Evolutionary conservation across 129 eudicot genomes (phyloP).

Genomic region (Chrysanthemum seticuspe): DNA sequence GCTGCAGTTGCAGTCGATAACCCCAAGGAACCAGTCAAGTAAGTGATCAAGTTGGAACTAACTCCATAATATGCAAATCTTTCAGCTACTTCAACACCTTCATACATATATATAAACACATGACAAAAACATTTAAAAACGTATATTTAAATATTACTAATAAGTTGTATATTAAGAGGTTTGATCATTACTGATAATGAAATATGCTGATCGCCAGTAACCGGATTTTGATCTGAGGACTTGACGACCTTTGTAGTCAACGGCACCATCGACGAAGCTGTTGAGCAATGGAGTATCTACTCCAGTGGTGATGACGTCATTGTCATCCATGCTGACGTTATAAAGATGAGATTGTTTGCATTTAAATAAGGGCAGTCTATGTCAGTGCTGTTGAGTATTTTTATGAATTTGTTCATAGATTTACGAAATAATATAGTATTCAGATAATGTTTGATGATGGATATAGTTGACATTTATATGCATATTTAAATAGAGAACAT

Average conservation of each 20-base stretch:
- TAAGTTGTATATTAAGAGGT: neutral
- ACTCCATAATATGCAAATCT: conserved; percentile 28
- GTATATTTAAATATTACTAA: neutral
- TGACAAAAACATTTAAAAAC: neutral
- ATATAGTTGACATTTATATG: too few species aligned
- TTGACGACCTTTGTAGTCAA: conserved; percentile 50
- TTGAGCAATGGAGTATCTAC: conserved; percentile 23
- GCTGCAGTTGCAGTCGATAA: conserved; percentile 17
- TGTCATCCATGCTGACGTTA: conserved; percentile 3
- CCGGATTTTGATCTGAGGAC: conserved; percentile 53
- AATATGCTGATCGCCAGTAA: conserved; percentile 27
- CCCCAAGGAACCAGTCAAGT: conserved; percentile 13
- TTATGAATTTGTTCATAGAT: neutral
- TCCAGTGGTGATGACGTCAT: conserved; percentile 2
- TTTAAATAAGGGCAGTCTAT: neutral
- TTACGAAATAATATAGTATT: neutral
- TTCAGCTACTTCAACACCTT: conserved; percentile 30
- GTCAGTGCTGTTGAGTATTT: too few species aligned
- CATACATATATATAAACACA: neutral
- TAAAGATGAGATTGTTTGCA: neutral
- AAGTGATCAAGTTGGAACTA: conserved; percentile 9
- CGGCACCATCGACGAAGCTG: conserved; percentile 36
- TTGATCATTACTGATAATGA: conserved; percentile 13
- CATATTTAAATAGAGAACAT: too few species aligned
- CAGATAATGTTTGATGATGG: too few species aligned